Evolutionary conservation across 805 yeast species (phyloP), one percentile per base, ranked within the genome.

Genomic region (Lipomyces spencermartinsiae): DNA sequence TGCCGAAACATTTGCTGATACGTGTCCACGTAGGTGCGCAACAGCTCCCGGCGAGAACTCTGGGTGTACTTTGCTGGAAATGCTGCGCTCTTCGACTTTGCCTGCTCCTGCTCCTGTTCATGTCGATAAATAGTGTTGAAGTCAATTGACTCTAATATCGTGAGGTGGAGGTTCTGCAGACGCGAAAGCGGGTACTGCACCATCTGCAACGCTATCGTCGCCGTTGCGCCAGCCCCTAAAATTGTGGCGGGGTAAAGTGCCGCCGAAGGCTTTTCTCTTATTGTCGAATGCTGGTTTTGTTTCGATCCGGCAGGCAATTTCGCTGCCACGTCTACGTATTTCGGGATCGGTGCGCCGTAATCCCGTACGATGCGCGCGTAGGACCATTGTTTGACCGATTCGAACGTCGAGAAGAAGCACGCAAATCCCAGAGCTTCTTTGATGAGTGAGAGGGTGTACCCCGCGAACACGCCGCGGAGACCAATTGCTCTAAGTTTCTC

Each of bases 161-260:
- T 85, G 55, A 90, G 80, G 77, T 93, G 97, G 35, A 93, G 81
- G 71, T 87, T 88, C 74, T 94, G 98, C 51, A 93, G 79, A 76
- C 90, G 91, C 31, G 87, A 81, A 43, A 94, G 81, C 0, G 98
- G 98, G 73, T 89, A 92, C 74, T 92, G 97, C 4, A 93, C 88
- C 2, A 88, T 83, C 69, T 93, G 87, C 25, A 93, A 80, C 0
- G 92, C 82, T 22, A 88, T 81, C 0, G 97, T 94, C 0, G 98
- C 97, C 5, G 90, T 82, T 9, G 95, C 92, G 22, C 98, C 98
- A 0, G 97, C 97, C 7, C 89, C 73, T 35, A 94, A 83, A 3
- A 92, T 85, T 76, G 89, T 91, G 0, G 89, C 77, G 1, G 93
- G 88, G 73, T 85, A 87, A 53, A 91, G 75, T 29, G 72, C 72